These are phyloP conservation scores for Lunularia cruciata DNA, from an alignment of 225 moss, liverwort and hornwort genomes.

Conservation along the genomic window DNA sequence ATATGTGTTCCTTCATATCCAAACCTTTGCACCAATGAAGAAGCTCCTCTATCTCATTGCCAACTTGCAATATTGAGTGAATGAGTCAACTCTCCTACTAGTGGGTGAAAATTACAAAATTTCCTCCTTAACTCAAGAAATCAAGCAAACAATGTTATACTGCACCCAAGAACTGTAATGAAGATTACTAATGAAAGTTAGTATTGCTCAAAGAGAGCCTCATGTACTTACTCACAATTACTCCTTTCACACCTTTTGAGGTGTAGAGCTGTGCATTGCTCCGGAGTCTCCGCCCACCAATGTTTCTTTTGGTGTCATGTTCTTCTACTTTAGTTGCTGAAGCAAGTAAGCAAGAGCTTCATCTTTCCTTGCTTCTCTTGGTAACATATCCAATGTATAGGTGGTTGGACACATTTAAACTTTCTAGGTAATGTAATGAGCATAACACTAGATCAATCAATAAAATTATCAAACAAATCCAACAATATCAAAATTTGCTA, in stretches of 20 bases:
- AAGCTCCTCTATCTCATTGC: slow-evolving; percentile 60
- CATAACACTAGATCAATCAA: no score
- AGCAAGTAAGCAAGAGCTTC: slow-evolving; percentile 55
- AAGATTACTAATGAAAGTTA: neutral
- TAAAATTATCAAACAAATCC: no score
- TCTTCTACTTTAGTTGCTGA: slow-evolving; percentile 48
- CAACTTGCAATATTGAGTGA: slow-evolving; percentile 33
- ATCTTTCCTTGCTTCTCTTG: slow-evolving; percentile 62
- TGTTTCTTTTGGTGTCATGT: slow-evolving; percentile 45
- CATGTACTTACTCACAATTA: slow-evolving; percentile 67
- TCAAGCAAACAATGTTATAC: no score
- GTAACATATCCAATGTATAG: slow-evolving; percentile 62
- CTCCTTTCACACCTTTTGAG: slow-evolving; percentile 53
- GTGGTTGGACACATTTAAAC: no score
- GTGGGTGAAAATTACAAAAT: no score
- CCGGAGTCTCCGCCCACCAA: slow-evolving; percentile 68
- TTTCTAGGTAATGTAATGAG: no score
- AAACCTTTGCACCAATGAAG: slow-evolving; percentile 57
- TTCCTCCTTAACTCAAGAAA: no score
- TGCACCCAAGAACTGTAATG: no score
- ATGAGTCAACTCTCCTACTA: no score
- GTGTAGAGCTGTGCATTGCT: slow-evolving; percentile 58
- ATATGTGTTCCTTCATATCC: slow-evolving; percentile 52
- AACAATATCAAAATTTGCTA: no score
- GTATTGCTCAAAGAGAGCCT: neutral